These are phyloP conservation scores for Papiliotrema fonsecae DNA, from an alignment of 1,284 basidiomycete genomes.

Conservation along the genomic window DNA sequence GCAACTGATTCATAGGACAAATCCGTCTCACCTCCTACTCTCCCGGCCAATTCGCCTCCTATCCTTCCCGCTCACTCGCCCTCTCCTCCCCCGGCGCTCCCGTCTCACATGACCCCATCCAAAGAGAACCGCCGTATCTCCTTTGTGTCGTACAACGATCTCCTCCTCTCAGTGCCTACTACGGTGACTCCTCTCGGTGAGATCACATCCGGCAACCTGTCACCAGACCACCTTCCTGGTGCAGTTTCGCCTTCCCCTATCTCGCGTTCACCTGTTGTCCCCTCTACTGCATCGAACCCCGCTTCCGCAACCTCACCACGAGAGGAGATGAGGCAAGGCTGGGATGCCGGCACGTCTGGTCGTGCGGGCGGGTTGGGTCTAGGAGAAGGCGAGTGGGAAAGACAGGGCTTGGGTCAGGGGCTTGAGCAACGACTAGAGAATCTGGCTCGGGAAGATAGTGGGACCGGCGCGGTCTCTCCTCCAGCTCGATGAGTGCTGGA, in stretches of 20 bases:
- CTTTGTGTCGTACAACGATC: slow-evolving; percentile 78
- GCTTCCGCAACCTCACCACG: background rate
- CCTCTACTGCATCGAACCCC: slow-evolving; percentile 1
- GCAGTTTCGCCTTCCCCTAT: slow-evolving; percentile 36
- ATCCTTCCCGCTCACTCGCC: slow-evolving; percentile 3
- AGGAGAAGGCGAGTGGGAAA: slow-evolving; percentile 67
- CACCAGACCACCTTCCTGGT: slow-evolving; percentile 46
- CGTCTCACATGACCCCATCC: slow-evolving; percentile 55
- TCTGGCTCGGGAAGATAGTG: slow-evolving; percentile 15
- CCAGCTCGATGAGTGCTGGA: background rate
- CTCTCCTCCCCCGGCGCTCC: slow-evolving; percentile 37
- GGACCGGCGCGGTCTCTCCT: background rate
- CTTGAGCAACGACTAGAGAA: slow-evolving; percentile 71
- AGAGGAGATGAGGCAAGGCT: slow-evolving; percentile 8
- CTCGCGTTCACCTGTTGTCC: slow-evolving; percentile 51
- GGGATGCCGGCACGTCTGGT: slow-evolving; percentile 1
- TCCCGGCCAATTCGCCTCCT: background rate
- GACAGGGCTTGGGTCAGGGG: slow-evolving; percentile 71
- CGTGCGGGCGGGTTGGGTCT: slow-evolving; percentile 9
- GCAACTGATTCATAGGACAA: background rate
- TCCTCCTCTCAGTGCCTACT: slow-evolving; percentile 68
- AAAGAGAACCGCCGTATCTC: slow-evolving; percentile 59
- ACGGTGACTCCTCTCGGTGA: slow-evolving; percentile 65
- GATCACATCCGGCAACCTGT: slow-evolving; percentile 56
- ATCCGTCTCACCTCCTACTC: slow-evolving; percentile 2